These are phyloP conservation scores for Kuraishia ogatae DNA, from an alignment of 805 yeast genomes.

Conservation along the genomic window DNA sequence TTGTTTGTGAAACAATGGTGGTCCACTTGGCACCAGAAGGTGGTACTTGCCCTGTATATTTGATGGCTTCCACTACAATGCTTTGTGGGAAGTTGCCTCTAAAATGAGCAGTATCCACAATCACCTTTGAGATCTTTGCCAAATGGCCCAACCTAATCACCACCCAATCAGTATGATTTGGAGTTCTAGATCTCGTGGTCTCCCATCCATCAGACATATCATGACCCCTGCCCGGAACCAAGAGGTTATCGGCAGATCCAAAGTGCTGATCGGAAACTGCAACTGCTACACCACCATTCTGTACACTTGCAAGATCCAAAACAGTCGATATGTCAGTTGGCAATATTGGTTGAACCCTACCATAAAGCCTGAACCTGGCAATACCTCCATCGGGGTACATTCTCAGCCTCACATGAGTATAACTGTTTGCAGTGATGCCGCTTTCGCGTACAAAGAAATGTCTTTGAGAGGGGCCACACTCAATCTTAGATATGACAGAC, in stretches of 20 bases:
- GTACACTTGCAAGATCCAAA: conserved; percentile 72
- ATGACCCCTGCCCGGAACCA: conserved; percentile 88
- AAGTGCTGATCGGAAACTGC: conserved; percentile 87
- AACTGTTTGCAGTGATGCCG: conserved; percentile 45
- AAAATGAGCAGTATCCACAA: conserved; percentile 89
- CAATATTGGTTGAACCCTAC: conserved; percentile 67
- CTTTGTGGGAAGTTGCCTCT: conserved; percentile 92
- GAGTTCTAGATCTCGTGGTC: conserved; percentile 76
- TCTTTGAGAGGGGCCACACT: conserved; percentile 85
- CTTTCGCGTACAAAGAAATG: conserved; percentile 66
- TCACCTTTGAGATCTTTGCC: conserved; percentile 46
- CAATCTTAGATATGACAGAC: conserved; percentile 53
- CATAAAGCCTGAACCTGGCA: conserved; percentile 88
- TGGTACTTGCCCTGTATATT: conserved; percentile 21
- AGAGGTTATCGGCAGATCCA: conserved; percentile 81
- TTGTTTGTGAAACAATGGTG: conserved; percentile 52
- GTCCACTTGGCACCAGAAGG: conserved; percentile 48
- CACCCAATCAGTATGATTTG: conserved; percentile 90
- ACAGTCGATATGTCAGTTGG: conserved; percentile 36
- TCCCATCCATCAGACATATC: conserved; percentile 99
- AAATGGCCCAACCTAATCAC: conserved; percentile 68
- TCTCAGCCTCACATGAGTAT: conserved; percentile 73
- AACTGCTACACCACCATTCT: conserved; percentile 85
- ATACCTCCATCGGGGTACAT: conserved; percentile 99
- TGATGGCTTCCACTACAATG: conserved; percentile 58